phyloP scores from a whole-genome alignment of 331 rosid genomes.

The Malus hybrid region DNA sequence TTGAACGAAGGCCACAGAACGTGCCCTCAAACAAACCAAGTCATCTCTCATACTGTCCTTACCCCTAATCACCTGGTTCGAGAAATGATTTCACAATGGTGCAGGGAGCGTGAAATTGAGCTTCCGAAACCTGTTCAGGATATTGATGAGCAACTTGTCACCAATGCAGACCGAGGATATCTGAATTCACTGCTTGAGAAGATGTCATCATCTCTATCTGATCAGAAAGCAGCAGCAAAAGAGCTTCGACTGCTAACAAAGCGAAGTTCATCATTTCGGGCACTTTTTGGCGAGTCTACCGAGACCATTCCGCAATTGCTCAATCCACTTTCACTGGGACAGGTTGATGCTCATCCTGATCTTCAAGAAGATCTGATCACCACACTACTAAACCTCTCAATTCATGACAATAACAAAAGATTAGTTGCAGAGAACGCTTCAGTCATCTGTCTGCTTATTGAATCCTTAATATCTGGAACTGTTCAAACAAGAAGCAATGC shows the following conservation, averaged over 20 bases:
- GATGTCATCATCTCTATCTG: constrained; percentile 40
- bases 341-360: constrained; percentile 35
- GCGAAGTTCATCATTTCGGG: constrained; percentile 41
- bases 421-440: constrained; percentile 40
- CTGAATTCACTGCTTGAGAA: constrained; percentile 41
- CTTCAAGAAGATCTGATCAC: constrained; percentile 77
- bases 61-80: constrained; percentile 55
- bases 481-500: constrained; percentile 58
- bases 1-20: constrained; percentile 58
- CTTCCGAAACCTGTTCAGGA: constrained; percentile 33
- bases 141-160: constrained; percentile 20
- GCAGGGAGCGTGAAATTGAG: constrained; percentile 43
- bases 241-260: constrained; percentile 52
- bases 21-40: constrained; percentile 74
- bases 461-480: constrained; percentile 55
- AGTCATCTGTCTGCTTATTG: constrained; percentile 45
- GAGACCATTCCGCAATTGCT: constrained; percentile 43
- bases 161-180: constrained; percentile 25
- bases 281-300: constrained; percentile 33
- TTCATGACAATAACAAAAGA: constrained; percentile 58
- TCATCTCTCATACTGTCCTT: constrained; percentile 43
- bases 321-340: constrained; percentile 31
- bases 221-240: constrained; percentile 69
- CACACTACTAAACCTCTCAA: constrained; percentile 54
- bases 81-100: constrained; percentile 63